phyloP scores from a whole-genome alignment of 306 rosid genomes.

The Acacia confusa region DNA sequence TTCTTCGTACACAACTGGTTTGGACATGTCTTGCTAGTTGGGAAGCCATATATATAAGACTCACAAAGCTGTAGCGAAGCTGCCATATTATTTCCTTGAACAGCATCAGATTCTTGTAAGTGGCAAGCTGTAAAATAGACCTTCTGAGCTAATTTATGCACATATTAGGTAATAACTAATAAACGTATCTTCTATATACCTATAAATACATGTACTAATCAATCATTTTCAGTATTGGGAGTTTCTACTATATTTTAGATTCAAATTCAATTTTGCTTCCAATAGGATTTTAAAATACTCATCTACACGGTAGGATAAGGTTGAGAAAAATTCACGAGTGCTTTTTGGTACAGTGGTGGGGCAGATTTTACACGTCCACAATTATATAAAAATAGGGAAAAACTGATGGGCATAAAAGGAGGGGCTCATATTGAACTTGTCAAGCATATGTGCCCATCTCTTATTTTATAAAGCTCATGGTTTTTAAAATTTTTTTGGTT shows the following conservation, averaged over 20 bases:
- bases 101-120: constrained; percentile 33
- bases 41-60: constrained; percentile 26
- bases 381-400: not conserved
- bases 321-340: not conserved
- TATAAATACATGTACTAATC: not conserved
- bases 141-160: constrained; percentile 6
- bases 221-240: not conserved
- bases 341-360: not conserved
- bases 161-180: not conserved
- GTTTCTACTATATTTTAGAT: not conserved
- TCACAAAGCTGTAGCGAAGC: constrained; percentile 5
- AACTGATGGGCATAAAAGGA: not conserved
- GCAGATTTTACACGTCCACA: not conserved
- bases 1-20: constrained; percentile 17
- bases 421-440: not conserved
- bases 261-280: not conserved
- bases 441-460: not conserved
- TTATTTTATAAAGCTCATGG: not conserved
- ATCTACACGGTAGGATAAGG: not conserved
- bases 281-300: not conserved
- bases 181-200: not conserved
- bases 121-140: constrained; percentile 34
- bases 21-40: constrained; percentile 18
- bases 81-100: not conserved
- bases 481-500: not conserved